Conservation (phyloP, 805 yeast genomes). For the Candida tibetensis region DNA sequence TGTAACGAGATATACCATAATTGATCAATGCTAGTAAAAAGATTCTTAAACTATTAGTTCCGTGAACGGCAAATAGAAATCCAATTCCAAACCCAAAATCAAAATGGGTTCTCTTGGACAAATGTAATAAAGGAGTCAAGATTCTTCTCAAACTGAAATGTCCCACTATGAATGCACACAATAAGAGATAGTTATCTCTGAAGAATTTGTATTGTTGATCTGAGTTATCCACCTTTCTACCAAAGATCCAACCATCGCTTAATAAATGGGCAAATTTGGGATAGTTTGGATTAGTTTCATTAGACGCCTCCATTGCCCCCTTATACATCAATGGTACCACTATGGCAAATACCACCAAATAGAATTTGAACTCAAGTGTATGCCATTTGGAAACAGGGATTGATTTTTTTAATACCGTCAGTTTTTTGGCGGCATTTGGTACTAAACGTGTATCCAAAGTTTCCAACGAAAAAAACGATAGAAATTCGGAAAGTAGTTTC, state of each 20-base stretch:
- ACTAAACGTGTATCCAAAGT: conserved; percentile 50
- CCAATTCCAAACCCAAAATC: conserved; percentile 71
- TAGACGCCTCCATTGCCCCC: conserved; percentile 79
- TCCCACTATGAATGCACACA: conserved; percentile 50
- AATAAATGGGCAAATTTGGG: conserved; percentile 57
- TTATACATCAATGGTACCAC: conserved; percentile 81
- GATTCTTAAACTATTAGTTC: conserved; percentile 65
- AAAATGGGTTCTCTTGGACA: conserved; percentile 51
- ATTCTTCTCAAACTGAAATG: conserved; percentile 54
- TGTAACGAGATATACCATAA: conserved; percentile 46
- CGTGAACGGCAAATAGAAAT: conserved; percentile 75
- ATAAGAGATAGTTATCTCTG: conserved; percentile 69
- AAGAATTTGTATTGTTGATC: conserved; percentile 88
- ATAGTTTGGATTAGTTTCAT: conserved; percentile 72
- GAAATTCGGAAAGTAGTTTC: conserved; percentile 16
- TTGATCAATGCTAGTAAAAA: conserved; percentile 54
- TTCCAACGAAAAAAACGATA: conserved; percentile 47
- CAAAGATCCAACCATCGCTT: conserved; percentile 85
- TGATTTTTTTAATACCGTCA: conserved; percentile 29
- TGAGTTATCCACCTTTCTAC: conserved; percentile 87
- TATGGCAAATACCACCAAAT: conserved; percentile 57
- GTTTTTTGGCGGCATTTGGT: conserved; percentile 36
- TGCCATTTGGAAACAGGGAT: conserved; percentile 61
- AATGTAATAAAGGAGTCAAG: conserved; percentile 15
- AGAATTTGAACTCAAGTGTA: conserved; percentile 71